Evolutionary conservation across 257 asterid species (phyloP).

Genomic region (Forsythia suspensa): DNA sequence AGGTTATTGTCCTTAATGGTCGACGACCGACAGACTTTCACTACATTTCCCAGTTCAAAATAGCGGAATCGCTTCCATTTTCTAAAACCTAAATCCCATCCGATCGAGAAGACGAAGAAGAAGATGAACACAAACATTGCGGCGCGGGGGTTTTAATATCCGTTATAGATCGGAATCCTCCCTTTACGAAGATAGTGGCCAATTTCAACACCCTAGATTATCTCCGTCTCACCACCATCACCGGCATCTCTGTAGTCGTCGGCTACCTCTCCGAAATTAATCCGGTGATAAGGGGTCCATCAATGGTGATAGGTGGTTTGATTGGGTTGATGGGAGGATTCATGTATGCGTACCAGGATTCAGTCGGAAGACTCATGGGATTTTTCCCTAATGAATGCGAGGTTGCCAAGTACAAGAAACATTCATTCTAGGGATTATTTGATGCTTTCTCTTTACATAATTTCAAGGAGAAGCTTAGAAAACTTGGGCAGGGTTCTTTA

Average conservation of each 20-base stretch:
- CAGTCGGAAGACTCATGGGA: constrained; percentile 97
- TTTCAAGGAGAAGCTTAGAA: too few species aligned
- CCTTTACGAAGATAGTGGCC: constrained; percentile 78
- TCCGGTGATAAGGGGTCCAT: constrained; percentile 96
- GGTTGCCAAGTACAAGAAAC: too few species aligned
- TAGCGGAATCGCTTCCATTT: neutral
- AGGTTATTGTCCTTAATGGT: too few species aligned
- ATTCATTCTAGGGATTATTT: too few species aligned
- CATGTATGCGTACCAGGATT: constrained; percentile 95
- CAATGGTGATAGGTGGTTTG: constrained; percentile 96
- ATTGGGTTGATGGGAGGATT: constrained; percentile 94
- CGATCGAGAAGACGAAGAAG: neutral
- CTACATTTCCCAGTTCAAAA: neutral
- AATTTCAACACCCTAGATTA: constrained; percentile 88
- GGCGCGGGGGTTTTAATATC: constrained; percentile 94
- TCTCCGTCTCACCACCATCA: constrained; percentile 83
- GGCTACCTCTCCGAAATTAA: constrained; percentile 92
- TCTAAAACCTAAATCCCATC: neutral
- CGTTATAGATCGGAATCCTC: constrained; percentile 90
- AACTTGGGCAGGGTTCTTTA: too few species aligned
- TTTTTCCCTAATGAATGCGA: too few species aligned
- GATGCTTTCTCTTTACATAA: too few species aligned
- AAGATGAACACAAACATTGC: constrained; percentile 85
- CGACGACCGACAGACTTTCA: too few species aligned
- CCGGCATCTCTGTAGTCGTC: constrained; percentile 88